Conservation (phyloP, 2,329 filamentous ascomycete species). For the Cladosporium oxysporum region DNA sequence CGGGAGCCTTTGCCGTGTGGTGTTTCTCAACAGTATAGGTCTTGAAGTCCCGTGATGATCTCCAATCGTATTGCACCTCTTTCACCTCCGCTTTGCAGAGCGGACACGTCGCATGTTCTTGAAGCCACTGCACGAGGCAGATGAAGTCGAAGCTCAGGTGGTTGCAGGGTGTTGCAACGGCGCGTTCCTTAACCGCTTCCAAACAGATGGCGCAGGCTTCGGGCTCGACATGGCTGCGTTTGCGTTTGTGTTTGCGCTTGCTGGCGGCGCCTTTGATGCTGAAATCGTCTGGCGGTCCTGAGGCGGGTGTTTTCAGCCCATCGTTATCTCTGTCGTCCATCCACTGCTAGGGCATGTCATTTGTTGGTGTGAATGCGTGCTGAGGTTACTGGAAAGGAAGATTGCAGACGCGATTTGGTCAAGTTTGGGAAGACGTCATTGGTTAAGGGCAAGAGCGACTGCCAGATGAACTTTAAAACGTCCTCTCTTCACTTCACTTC, state of each 20-base stretch:
- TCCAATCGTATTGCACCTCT: slow-evolving; percentile 67
- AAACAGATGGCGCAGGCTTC: slow-evolving; percentile 85
- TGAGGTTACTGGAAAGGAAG: not conserved
- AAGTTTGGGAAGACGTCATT: slow-evolving; percentile 1
- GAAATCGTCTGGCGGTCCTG: slow-evolving; percentile 25
- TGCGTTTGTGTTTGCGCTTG: not conserved
- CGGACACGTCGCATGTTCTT: slow-evolving; percentile 71
- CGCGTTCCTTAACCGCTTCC: slow-evolving; percentile 70
- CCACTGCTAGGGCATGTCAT: slow-evolving; percentile 16
- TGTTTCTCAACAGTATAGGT: slow-evolving; percentile 53
- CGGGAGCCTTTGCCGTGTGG: not conserved
- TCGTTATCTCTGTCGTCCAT: slow-evolving; percentile 24
- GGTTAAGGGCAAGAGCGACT: not conserved
- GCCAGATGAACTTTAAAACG: not conserved
- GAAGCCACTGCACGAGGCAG: slow-evolving; percentile 80
- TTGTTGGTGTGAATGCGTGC: not conserved
- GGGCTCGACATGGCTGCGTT: slow-evolving; percentile 20
- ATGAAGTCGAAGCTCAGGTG: slow-evolving; percentile 83
- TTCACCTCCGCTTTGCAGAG: slow-evolving; percentile 64
- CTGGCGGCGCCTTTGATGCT: slow-evolving; percentile 32
- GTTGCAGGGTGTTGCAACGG: slow-evolving; percentile 72
- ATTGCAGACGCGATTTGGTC: not conserved
- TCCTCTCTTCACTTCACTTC: not conserved
- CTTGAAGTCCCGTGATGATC: slow-evolving; percentile 55
- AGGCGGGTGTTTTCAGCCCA: slow-evolving; percentile 15